Conservation (phyloP, 148 eudicot species). For the Fagopyrum homotropicum region DNA sequence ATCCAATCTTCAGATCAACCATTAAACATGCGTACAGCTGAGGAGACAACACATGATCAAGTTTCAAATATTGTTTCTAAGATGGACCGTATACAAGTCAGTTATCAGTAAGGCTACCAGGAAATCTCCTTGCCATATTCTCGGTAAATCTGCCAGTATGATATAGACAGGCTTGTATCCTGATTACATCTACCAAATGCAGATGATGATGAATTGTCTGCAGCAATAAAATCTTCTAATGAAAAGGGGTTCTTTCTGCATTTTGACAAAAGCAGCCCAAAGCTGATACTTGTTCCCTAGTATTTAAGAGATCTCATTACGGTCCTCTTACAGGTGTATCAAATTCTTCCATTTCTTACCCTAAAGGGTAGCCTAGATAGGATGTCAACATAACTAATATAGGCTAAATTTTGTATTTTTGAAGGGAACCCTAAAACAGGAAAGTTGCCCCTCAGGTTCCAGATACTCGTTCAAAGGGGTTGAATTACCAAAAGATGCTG, state of each 20-base stretch:
- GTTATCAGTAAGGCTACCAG: neutral
- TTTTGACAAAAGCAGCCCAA: neutral
- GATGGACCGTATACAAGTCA: neutral
- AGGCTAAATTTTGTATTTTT: neutral
- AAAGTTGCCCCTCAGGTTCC: conserved; percentile 4
- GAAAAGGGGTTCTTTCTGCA: neutral
- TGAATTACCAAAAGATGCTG: neutral
- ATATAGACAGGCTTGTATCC: neutral
- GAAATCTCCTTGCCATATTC: neutral
- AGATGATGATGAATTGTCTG: neutral
- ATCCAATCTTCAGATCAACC: neutral
- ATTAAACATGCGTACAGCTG: neutral
- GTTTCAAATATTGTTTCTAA: neutral
- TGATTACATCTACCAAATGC: conserved; percentile 1
- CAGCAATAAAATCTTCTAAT: neutral
- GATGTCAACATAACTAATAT: neutral
- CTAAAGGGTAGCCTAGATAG: neutral
- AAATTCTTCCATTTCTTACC: neutral
- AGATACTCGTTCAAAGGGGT: neutral
- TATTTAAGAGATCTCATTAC: neutral
- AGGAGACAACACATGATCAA: neutral
- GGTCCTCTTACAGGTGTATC: neutral
- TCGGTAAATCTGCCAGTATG: neutral
- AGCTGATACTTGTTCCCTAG: neutral
- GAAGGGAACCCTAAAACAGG: neutral